Evolutionary conservation across 2,329 filamentous ascomycete genomes (phyloP), one percentile per base, ranked within the genome.

Genomic region (Pseudogymnoascus verrucosus): DNA sequence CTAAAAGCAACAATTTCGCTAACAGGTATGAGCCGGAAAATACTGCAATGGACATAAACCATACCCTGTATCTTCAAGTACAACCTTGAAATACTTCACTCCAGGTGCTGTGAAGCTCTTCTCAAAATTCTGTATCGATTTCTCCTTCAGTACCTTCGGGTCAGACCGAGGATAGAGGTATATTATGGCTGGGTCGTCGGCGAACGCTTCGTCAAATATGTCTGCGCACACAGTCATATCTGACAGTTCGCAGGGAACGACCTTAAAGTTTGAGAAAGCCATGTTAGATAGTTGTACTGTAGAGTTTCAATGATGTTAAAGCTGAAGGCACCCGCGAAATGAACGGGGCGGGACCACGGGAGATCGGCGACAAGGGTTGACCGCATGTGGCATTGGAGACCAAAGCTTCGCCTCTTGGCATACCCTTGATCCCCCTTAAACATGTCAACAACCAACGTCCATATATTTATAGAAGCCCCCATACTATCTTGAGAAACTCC

Each of bases 151-250:
- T 3, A 47, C 60, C 7, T 44, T 42, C 2, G 60, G 60, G 36
- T 61, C 36, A 40, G 60, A 44, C 12, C 34, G 31, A 40, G 60
- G 36, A 14, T 61, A 36, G 36, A 61, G 60, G 28, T 61, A 61
- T 28, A 26, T 19, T 36, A 61, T 44, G 7, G 60, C 36, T 36
- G 60, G 60, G 19, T 61, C 60, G 31, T 12, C 23, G 4, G 60
- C 60, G 36, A 61, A 61, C 7, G 36, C 60, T 26, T 44, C 60
- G 16, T 61, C 36, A 40, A 61, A 61, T 61, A 61, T 61, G 12
- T 61, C 36, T 7, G 40, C 60, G 36, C 60, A 61, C 19, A n/a
- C 21, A 23, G 60, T 11, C 60, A 61, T 47, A 28, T 61, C 36
- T n/a, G 10, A 14, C 3, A 44, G 5, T n/a, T 44, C 60, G 31